Evolutionary conservation across 257 asterid genomes (phyloP).

Genomic region (Apocynum venetum): DNA sequence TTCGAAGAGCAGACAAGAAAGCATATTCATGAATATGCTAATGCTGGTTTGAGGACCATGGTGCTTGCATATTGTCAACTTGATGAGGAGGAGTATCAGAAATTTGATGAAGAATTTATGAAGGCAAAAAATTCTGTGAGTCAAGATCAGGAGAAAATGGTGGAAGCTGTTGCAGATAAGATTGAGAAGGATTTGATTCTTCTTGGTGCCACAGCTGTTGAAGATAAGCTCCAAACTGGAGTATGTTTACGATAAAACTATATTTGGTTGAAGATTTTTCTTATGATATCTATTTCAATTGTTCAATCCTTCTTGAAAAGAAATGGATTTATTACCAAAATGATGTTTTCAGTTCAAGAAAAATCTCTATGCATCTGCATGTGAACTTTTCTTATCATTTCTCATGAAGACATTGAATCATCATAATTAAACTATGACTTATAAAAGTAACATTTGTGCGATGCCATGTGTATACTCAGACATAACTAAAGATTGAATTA

Average conservation of each 20-base stretch:
- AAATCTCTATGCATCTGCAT: neutral
- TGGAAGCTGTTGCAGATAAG: conserved; percentile 47
- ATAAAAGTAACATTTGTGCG: neutral
- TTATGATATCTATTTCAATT: neutral
- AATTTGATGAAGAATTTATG: conserved; percentile 33
- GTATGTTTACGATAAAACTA: conserved; percentile 23
- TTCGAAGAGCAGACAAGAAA: conserved; percentile 49
- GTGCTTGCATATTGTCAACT: conserved; percentile 61
- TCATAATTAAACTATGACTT: neutral
- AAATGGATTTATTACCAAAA: neutral
- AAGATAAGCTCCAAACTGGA: conserved; percentile 75
- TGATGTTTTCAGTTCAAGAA: neutral
- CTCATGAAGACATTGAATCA: neutral
- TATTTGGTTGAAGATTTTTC: neutral
- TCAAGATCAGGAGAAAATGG: conserved; percentile 48
- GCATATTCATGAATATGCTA: conserved; percentile 61
- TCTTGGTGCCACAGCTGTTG: conserved; percentile 77
- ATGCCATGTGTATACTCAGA: neutral
- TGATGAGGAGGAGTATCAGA: conserved; percentile 47
- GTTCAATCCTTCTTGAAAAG: neutral
- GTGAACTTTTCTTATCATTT: neutral
- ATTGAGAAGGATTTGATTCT: conserved; percentile 65
- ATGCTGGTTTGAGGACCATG: conserved; percentile 70
- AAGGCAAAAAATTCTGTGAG: conserved; percentile 55
- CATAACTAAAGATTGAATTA: neutral